Base-by-base conservation (phyloP, 768 basidiomycete species). In the Macrocybe gigantea region DNA sequence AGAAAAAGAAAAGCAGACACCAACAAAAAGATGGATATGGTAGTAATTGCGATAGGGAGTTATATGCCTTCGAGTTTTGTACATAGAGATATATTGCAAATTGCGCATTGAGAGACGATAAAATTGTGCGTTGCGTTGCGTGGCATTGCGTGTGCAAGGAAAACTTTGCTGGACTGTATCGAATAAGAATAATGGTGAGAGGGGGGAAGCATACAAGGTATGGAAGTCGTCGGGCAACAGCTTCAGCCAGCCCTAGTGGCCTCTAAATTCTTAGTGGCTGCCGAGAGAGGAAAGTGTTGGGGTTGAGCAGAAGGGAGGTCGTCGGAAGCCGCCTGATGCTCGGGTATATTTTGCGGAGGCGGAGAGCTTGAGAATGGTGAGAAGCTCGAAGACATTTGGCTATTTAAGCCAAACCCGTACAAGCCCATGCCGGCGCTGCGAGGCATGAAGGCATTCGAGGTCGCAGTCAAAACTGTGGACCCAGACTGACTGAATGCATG, bases 231-330 rank as follows among this genome's bases (percentile, higher is more conserved):
- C 53, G 57, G 53, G 50, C 46, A 48, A 55, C 45, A 38, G 54
- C 48, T 52, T 49, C 64, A 73, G 53, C 68, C 63, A 56, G 69
- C 72, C 62, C 70, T 67, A 55, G 71, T 62, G 61, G 72, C 71
- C 64, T 77, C 75, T 76, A 76, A 45, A 58, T 69, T 64, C 53
- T 51, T 62, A 59, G 57, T 55, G 49, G 63, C 61, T 49, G 57
- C 59, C 53, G 54, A 57, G 60, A 64, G 63, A 44, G 35, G 50
- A 50, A 63, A 66, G 61, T 66, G 65, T 56, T 62, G 60, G 48
- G 65, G 56, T 64, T 64, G 64, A 58, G 61, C 59, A 56, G 61
- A 32, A 50, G 53, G 41, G 34, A 54, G 58, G 57, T 66, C 66
- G 48, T 65, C 64, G 56, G 64, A 60, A 51, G 44, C 53, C 37